Conservation (phyloP, 108 stramenopile genomes). For the Discostella pseudostelligera region DNA sequence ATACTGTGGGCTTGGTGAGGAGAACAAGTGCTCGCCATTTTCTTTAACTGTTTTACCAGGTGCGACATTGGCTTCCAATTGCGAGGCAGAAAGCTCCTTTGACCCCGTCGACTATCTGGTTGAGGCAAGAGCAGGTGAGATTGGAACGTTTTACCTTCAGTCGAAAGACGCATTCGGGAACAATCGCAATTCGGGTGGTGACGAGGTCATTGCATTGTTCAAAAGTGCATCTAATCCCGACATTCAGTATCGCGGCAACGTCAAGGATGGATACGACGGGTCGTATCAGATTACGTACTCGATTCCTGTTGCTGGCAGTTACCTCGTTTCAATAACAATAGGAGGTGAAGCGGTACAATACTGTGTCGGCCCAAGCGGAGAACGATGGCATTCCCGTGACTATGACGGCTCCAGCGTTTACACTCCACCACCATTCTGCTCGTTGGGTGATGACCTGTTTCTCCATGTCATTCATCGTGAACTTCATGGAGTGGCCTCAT, state of each 20-base stretch:
- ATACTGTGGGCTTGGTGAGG: slow-evolving; percentile 77
- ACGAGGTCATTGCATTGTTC: slow-evolving; percentile 53
- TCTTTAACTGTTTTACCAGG: slow-evolving; percentile 65
- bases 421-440: slow-evolving; percentile 53
- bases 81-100: slow-evolving; percentile 56
- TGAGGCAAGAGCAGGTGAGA: slow-evolving; percentile 71
- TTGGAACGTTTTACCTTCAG: slow-evolving; percentile 63
- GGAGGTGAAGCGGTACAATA: slow-evolving; percentile 55
- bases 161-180: slow-evolving; percentile 87
- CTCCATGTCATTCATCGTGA: slow-evolving; percentile 66
- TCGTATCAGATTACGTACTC: slow-evolving; percentile 76
- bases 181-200: slow-evolving; percentile 61
- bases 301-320: slow-evolving; percentile 66
- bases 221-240: slow-evolving; percentile 15
- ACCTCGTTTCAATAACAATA: slow-evolving; percentile 57
- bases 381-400: slow-evolving; percentile 44
- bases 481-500: slow-evolving; percentile 64
- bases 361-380: slow-evolving; percentile 37
- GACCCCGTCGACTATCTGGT: slow-evolving; percentile 57
- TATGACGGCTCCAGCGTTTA: slow-evolving; percentile 66
- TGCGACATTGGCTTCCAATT: slow-evolving; percentile 46
- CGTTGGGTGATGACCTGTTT: slow-evolving; percentile 29
- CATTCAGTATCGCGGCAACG: slow-evolving; percentile 49
- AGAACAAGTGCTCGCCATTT: slow-evolving; percentile 79
- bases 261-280: slow-evolving; percentile 66